A percentile compares a stretch with the other conserved stretches of the same genome.
These are phyloP conservation scores for Penicillium steckii DNA, from an alignment of 495 filamentous ascomycete genomes.

Conservation along the genomic window DNA sequence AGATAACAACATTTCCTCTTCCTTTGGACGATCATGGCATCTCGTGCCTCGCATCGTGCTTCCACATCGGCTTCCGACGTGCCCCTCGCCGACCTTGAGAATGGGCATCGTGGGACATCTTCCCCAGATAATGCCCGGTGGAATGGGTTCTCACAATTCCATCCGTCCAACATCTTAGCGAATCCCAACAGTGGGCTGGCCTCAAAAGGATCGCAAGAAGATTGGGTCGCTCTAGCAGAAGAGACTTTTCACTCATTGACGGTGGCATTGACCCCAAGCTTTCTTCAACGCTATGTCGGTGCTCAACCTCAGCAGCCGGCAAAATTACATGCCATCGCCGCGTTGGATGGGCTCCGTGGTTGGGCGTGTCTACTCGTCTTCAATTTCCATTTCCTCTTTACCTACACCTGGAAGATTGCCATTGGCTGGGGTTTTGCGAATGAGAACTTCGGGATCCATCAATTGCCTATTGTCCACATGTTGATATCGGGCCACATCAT, in stretches of 20 bases:
- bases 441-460: conserved; percentile 54
- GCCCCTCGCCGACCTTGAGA: conserved; percentile 35
- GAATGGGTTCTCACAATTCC: conserved; percentile 27
- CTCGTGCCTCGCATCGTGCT: conserved; percentile 8
- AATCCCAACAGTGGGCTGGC: conserved; percentile 19
- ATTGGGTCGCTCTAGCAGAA: conserved; percentile 32
- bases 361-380: conserved; percentile 53
- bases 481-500: conserved; percentile 65
- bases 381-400: conserved; percentile 54
- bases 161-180: conserved; percentile 31
- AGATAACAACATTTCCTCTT: not conserved
- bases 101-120: conserved; percentile 4
- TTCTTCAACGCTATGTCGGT: conserved; percentile 39
- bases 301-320: conserved; percentile 27
- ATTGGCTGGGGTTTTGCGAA: conserved; percentile 48
- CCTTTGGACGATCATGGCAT: conserved; percentile 10
- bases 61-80: conserved; percentile 28
- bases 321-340: conserved; percentile 44
- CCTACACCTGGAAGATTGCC: conserved; percentile 47
- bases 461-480: conserved; percentile 63
- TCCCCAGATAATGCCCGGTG: conserved; percentile 14
- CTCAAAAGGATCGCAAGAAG: conserved; percentile 22
- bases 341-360: conserved; percentile 51
- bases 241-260: conserved; percentile 29
- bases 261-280: conserved; percentile 41